A percentile compares a stretch with the other conserved stretches of the same genome.
Evolutionary conservation across 1,284 basidiomycete genomes (phyloP).

Genomic region (Trichosporon inkin): DNA sequence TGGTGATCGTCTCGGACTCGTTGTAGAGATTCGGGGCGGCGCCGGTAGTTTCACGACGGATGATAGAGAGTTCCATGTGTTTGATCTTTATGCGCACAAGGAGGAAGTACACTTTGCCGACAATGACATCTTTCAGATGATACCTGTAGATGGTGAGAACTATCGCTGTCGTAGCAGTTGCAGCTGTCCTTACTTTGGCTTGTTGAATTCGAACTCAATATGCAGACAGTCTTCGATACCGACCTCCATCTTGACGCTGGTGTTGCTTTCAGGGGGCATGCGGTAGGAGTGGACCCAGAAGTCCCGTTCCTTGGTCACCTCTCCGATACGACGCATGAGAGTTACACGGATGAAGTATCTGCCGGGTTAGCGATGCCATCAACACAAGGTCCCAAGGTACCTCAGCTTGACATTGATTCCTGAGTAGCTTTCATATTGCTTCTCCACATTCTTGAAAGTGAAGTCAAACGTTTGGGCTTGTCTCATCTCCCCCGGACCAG

Average conservation of each 20-base stretch:
- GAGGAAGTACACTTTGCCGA: constrained; percentile 98
- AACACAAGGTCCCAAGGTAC: constrained; percentile 54
- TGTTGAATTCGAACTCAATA: constrained; percentile 99
- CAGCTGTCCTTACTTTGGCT: constrained; percentile 74
- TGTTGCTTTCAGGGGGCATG: constrained; percentile 96
- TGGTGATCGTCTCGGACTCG: constrained; percentile 97
- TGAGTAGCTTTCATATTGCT: constrained; percentile 95
- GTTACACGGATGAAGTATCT: constrained; percentile 94
- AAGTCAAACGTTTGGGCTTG: constrained; percentile 94
- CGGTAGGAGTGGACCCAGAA: constrained; percentile 98
- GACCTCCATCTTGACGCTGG: constrained; percentile 99
- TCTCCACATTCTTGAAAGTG: constrained; percentile 98
- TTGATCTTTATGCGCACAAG: constrained; percentile 99
- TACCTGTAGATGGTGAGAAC: constrained; percentile 59
- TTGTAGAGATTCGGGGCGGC: constrained; percentile 97
- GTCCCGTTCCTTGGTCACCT: constrained; percentile 86
- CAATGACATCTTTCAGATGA: constrained; percentile 97
- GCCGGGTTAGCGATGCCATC: neutral
- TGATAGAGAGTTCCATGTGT: constrained; percentile 98
- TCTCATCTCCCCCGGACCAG: constrained; percentile 88
- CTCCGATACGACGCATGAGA: constrained; percentile 83
- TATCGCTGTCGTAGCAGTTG: too few species aligned
- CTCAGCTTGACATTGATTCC: constrained; percentile 97
- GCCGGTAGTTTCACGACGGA: constrained; percentile 93
- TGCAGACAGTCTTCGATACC: constrained; percentile 98